Percentiles rank a stretch among this genome's conserved stretches.
phyloP scores from a whole-genome alignment of 495 filamentous ascomycete genomes.

The Glonium stellatum region DNA sequence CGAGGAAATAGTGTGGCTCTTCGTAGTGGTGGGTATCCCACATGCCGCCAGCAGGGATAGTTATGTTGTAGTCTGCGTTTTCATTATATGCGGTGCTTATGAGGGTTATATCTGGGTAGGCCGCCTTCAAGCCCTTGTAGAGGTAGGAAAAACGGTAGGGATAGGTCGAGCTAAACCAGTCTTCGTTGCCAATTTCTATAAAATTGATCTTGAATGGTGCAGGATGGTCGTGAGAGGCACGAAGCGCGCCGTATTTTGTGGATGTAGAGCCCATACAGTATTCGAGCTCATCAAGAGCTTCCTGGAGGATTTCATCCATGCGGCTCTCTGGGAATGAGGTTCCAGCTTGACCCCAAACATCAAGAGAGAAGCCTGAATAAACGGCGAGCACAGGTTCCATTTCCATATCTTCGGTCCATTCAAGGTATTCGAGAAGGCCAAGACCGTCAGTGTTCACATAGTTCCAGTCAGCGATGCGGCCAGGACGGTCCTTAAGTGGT shows the following conservation, averaged over 20 bases:
- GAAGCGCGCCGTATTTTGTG: constrained; percentile 41
- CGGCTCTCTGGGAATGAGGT: constrained; percentile 8
- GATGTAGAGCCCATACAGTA: constrained; percentile 25
- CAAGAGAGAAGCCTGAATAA: constrained; percentile 58
- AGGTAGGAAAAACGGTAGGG: constrained; percentile 43
- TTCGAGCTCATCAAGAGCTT: constrained; percentile 31
- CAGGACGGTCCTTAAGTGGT: constrained; percentile 54
- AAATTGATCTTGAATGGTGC: constrained; percentile 45
- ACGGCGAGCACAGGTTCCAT: constrained; percentile 52
- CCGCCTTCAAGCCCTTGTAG: constrained; percentile 43
- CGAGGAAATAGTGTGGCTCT: constrained; percentile 14
- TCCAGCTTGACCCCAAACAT: constrained; percentile 11
- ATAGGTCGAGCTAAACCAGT: constrained; percentile 43
- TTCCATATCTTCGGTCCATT: constrained; percentile 59
- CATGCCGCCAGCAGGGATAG: constrained; percentile 38
- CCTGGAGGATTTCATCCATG: constrained; percentile 25
- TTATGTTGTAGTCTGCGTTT: constrained; percentile 26
- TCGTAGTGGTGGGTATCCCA: constrained; percentile 29
- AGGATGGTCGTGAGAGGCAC: constrained; percentile 44
- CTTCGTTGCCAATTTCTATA: constrained; percentile 53
- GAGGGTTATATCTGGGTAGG: constrained; percentile 46
- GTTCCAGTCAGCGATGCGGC: constrained; percentile 51
- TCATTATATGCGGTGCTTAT: constrained; percentile 40
- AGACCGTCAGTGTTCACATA: constrained; percentile 58
- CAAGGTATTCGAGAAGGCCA: constrained; percentile 57